Base-by-base conservation (phyloP, 805 yeast species). In the Starmerella floricola region DNA sequence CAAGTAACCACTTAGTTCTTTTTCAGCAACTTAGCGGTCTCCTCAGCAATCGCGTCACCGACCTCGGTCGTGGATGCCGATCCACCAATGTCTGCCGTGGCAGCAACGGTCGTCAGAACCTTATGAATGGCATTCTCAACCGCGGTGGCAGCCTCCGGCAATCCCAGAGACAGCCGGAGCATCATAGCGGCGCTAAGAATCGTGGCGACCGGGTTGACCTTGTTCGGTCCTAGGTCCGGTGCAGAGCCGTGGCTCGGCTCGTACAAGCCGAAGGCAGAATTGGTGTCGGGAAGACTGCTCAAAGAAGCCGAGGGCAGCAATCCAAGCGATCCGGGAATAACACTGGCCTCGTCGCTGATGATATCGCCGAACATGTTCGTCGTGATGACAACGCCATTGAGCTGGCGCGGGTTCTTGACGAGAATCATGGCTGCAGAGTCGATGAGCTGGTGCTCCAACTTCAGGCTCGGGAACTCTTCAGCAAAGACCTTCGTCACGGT, bases 161-260 rank as follows among this genome's bases (percentile, higher is more conserved):
- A 65, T 60, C 84, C 78, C 61, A 91, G 74, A 16, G 96, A 86
- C 50, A 91, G 73, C 57, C 88, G 76, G 66, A 91, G 73, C 97
- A 91, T 91, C 94, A 91, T 82, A 26, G 97, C 97, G 11, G 84
- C 94, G 20, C 96, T 86, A 57, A 91, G 72, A 55, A 88, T 87
- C 19, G 96, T 84, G 40, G 97, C 98, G 44, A 88, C 65, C 40
- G 98, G 98, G 66, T 88, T 88, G 45, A 87, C 98, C 66, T 83
- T 80, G 61, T 85, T 84, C 46, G 66, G 68, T 40, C 79, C 78
- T 59, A 88, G 75, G 63, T 88, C 98, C 40, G 98, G 98, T 28
- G 98, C 98, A 36, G 95, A 80, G 36, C 98, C 98, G 62, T 88
- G 98, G 60, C 96, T 88, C 52, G 98, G 97, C 68, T 91, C 98